A percentile compares a stretch with the other conserved stretches of the same genome.
These are phyloP conservation scores for Jamesozyma rosinii DNA, from an alignment of 805 yeast genomes.

Conservation along the genomic window DNA sequence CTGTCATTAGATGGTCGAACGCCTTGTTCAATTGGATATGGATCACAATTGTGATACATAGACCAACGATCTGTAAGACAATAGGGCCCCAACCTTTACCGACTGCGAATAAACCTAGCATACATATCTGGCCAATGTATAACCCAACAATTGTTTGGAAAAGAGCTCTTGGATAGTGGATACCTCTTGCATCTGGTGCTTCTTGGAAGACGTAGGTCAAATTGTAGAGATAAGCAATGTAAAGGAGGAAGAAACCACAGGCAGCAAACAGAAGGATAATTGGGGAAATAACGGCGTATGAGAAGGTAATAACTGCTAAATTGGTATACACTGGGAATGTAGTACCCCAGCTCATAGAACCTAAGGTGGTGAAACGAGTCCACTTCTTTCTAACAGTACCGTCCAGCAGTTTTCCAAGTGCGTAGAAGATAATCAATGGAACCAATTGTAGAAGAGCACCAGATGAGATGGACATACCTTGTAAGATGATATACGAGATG, in stretches of 20 bases:
- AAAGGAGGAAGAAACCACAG: conserved; percentile 60
- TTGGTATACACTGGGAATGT: conserved; percentile 67
- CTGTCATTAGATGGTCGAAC: conserved; percentile 49
- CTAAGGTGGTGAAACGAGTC: conserved; percentile 46
- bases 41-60: conserved; percentile 56
- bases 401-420: conserved; percentile 50
- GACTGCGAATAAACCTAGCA: conserved; percentile 78
- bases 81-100: conserved; percentile 95
- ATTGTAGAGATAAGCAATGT: conserved; percentile 72
- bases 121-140: conserved; percentile 77
- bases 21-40: conserved; percentile 60
- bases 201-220: conserved; percentile 61
- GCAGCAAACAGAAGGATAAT: conserved; percentile 67
- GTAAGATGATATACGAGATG: conserved; percentile 57
- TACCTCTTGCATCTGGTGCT: conserved; percentile 68
- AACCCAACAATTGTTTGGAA: conserved; percentile 84
- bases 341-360: conserved; percentile 61
- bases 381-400: conserved; percentile 59
- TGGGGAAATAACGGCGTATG: conserved; percentile 73
- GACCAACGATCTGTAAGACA: conserved; percentile 58
- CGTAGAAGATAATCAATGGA: conserved; percentile 48
- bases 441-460: conserved; percentile 57
- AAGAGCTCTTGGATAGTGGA: conserved; percentile 78
- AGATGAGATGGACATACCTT: conserved; percentile 58
- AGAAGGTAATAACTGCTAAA: conserved; percentile 57